Evolutionary conservation across 108 stramenopile genomes (phyloP).

Genomic region (Pseudonitzschia multistriata): DNA sequence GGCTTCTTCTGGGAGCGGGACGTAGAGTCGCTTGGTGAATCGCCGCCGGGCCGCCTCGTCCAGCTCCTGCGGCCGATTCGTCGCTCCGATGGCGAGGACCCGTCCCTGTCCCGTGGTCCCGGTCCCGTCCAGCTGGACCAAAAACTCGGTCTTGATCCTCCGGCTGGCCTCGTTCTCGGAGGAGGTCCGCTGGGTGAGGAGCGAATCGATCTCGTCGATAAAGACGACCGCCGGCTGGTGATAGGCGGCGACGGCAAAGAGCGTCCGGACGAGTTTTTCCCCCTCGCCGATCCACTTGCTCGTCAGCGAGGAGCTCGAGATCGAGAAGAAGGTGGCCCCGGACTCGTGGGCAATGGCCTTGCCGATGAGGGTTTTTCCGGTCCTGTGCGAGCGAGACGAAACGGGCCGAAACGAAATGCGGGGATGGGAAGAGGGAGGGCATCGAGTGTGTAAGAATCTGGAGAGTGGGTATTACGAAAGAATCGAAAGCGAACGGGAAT

Average conservation of each 20-base stretch:
- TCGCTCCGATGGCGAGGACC: conserved; percentile 96
- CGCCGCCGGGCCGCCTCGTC: conserved; percentile 99
- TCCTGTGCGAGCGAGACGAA: conserved; percentile 1
- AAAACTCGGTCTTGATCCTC: conserved; percentile 93
- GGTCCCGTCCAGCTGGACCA: conserved; percentile 92
- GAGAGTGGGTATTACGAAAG: background rate
- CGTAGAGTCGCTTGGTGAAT: conserved; percentile 90
- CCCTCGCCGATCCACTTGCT: conserved; percentile 99
- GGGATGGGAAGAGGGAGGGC: background rate
- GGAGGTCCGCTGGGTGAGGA: conserved; percentile 88
- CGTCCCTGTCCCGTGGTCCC: conserved; percentile 76
- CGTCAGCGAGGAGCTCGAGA: conserved; percentile 96
- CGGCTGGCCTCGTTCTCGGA: conserved; percentile 95
- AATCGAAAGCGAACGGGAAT: conserved; percentile 2
- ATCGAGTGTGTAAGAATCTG: background rate
- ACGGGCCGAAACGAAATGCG: no score
- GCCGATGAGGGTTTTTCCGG: conserved; percentile 97
- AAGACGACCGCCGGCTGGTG: conserved; percentile 92
- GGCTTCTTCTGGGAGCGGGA: conserved; percentile 87
- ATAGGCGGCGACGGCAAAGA: conserved; percentile 96
- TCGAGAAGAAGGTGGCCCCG: conserved; percentile 97
- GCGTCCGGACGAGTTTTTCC: conserved; percentile 94
- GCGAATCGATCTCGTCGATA: conserved; percentile 95
- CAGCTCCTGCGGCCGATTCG: conserved; percentile 97
- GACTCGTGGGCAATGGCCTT: conserved; percentile 97